These are phyloP conservation scores for Starmerella apis DNA, from an alignment of 805 yeast species.

Conservation along the genomic window DNA sequence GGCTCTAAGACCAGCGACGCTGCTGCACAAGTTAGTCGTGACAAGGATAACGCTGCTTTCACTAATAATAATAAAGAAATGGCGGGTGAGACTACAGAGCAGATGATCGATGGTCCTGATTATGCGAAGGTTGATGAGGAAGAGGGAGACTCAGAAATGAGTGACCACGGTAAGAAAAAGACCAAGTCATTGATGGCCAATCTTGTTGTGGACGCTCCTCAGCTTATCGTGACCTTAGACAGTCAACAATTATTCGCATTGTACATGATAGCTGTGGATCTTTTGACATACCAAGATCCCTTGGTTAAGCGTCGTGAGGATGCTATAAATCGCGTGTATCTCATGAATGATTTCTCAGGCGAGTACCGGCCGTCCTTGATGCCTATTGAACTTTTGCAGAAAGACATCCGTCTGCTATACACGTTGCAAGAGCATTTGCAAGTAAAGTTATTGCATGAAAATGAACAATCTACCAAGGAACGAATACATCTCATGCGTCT, in stretches of 20 bases:
- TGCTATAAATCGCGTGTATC: conserved; percentile 51
- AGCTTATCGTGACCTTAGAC: conserved; percentile 55
- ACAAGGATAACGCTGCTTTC: conserved; percentile 9
- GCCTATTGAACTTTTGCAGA: conserved; percentile 43
- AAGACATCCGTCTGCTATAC: conserved; percentile 37
- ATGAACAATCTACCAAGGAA: conserved; percentile 1
- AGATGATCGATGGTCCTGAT: neutral
- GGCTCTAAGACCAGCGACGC: neutral
- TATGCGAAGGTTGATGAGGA: neutral
- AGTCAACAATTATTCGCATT: conserved; percentile 62
- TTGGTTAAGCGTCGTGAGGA: conserved; percentile 47
- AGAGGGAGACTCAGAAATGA: neutral
- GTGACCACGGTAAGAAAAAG: conserved; percentile 11
- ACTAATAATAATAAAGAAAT: neutral
- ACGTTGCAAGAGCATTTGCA: conserved; percentile 39
- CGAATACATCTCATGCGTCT: conserved; percentile 25
- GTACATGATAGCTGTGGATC: conserved; percentile 49
- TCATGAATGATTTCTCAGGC: conserved; percentile 55
- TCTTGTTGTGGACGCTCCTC: conserved; percentile 51
- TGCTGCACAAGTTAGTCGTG: conserved; percentile 7
- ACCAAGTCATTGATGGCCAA: conserved; percentile 12
- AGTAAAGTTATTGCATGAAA: conserved; percentile 13
- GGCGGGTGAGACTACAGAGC: conserved; percentile 9
- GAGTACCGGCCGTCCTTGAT: conserved; percentile 43
- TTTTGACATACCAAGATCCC: conserved; percentile 69